Base-by-base conservation (phyloP, 257 asterid genomes). In the Solanum raphanifolium region DNA sequence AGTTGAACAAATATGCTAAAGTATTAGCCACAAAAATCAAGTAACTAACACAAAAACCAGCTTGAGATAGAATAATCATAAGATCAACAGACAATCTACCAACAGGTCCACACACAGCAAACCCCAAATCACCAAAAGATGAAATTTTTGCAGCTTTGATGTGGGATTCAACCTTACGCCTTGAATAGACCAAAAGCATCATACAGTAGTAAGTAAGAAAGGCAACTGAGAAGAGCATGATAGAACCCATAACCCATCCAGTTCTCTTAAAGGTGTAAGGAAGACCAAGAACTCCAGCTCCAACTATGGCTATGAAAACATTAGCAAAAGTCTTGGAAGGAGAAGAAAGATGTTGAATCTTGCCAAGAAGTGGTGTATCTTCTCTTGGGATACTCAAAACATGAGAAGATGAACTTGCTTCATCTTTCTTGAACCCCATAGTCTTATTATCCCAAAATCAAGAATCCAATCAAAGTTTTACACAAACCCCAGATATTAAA, bases 201-300 rank as follows among this genome's bases (percentile, higher is more conserved):
- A 96, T 96, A 18, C 98, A 94, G 81, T 92, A 90, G 88, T 93
- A 95, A 87, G 99, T 95, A 72, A 95, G 92, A 16, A 88, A 89
- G 46, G 97, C 95, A 38, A 96, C 98, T 6, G 72, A 41, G 90
- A 94, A 91, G 12, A 96, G 90, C 93, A 91, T 93, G 85, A 94
- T 21, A 72, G 89, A 65, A 72, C 98, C 93, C 86, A 93, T 90
- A 2, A 89, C 86, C 98, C 98, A 96, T 27, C 98, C 99, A 7
- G 98, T 96, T 86, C 94, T 95, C 95, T 92, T 96, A 92, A 95
- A 96, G 0, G 97, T 93, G 86, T 96, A 96, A 13, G 99, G 99
- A 6, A 96, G 94, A 86, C 98, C 97, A 72, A 95, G 98, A 58
- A 95, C 99, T 11, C 99, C 98, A 72, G 98, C 98, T 18, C 98